phyloP scores from a whole-genome alignment of 2,329 filamentous ascomycete species.

The Lachnellula occidentalis region DNA sequence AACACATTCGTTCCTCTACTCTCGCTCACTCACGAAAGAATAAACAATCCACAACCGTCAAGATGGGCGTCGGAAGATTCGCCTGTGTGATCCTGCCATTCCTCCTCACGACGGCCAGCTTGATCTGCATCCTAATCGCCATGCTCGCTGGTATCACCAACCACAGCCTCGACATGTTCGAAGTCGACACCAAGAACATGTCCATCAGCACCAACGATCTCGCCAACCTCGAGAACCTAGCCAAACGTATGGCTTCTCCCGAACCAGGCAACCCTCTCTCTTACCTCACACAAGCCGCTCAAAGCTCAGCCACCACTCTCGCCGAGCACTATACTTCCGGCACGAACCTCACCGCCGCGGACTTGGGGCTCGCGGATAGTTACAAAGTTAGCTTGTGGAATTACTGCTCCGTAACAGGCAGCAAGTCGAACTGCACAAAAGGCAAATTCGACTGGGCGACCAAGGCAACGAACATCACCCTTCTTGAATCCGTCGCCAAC shows the following conservation, averaged over 20 bases:
- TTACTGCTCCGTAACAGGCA: constrained; percentile 60
- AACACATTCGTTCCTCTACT: constrained; percentile 1
- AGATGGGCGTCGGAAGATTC: constrained; percentile 70
- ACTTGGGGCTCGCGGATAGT: constrained; percentile 58
- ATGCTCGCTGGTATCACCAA: constrained; percentile 51
- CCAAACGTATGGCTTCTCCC: constrained; percentile 2
- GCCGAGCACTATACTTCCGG: constrained; percentile 12
- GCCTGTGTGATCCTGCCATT: constrained; percentile 86
- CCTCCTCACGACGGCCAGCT: constrained; percentile 68
- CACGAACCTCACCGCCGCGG: constrained; percentile 49
- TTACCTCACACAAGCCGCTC: constrained; percentile 21
- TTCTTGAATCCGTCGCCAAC: constrained; percentile 49
- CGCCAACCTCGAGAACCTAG: constrained; percentile 18
- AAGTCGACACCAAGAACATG: constrained; percentile 58
- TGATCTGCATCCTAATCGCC: constrained; percentile 62
- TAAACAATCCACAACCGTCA: constrained; percentile 16
- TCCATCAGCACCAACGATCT: constrained; percentile 26
- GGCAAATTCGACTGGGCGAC: constrained; percentile 72
- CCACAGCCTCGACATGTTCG: constrained; percentile 53
- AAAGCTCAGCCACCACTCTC: constrained; percentile 30
- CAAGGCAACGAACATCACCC: constrained; percentile 61
- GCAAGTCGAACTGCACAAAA: constrained; percentile 61
- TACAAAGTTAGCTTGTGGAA: constrained; percentile 85
- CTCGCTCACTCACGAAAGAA: neutral
- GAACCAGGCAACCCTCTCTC: constrained; percentile 7